A percentile compares a stretch with the other conserved stretches of the same genome.
Conservation (phyloP, 768 basidiomycete genomes). For the Dioszegia hungarica region DNA sequence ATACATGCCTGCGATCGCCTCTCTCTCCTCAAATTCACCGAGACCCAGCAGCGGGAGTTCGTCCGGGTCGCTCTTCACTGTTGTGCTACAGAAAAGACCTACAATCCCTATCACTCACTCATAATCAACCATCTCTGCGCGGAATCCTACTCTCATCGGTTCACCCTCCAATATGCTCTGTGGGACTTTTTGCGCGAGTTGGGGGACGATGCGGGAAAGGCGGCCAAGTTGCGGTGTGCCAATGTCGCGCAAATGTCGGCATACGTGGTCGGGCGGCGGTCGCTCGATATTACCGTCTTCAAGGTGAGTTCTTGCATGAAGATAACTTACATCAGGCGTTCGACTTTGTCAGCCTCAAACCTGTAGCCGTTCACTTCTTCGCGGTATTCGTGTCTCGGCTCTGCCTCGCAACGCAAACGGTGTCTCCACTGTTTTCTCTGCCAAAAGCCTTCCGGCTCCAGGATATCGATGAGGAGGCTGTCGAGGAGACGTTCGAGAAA, state of each 20-base stretch:
- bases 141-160: constrained; percentile 73
- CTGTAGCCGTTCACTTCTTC: constrained; percentile 64
- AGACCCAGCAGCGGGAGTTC: constrained; percentile 89
- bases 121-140: constrained; percentile 77
- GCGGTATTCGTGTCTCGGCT: constrained; percentile 64
- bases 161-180: constrained; percentile 87
- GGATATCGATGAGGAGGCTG: constrained; percentile 60
- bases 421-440: constrained; percentile 60
- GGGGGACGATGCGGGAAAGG: constrained; percentile 59
- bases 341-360: constrained; percentile 72
- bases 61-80: constrained; percentile 89
- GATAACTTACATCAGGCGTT: constrained; percentile 59
- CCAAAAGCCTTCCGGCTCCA: constrained; percentile 19
- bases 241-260: constrained; percentile 82
- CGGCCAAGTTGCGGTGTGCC: constrained; percentile 32
- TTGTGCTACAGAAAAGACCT: constrained; percentile 70
- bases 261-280: constrained; percentile 89
- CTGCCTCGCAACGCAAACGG: constrained; percentile 68
- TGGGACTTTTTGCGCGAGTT: constrained; percentile 96
- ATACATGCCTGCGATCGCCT: constrained; percentile 92
- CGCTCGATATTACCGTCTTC: constrained; percentile 66
- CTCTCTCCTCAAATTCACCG: constrained; percentile 72
- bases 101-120: constrained; percentile 93
- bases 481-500: constrained; percentile 55
- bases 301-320: constrained; percentile 59